Percentiles rank a stretch among this genome's conserved stretches.
Conservation (phyloP, 1,284 basidiomycete genomes). For the Ceratobasidium sp. region DNA sequence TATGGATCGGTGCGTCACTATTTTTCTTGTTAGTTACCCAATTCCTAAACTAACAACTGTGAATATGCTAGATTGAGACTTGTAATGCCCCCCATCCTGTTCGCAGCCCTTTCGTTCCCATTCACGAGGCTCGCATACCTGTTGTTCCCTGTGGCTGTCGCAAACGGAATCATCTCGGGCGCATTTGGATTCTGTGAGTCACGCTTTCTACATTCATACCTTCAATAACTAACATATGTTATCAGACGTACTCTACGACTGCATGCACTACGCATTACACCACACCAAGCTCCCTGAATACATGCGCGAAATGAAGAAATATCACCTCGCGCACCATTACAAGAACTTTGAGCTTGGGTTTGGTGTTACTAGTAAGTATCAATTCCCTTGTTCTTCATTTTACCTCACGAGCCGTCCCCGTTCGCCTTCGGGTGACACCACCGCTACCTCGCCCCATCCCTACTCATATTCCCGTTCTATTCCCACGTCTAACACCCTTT, state of each 20-base stretch:
- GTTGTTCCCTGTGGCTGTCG: constrained; percentile 86
- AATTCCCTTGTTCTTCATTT: too few relatives aligned
- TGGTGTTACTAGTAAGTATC: constrained; percentile 90
- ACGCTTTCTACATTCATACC: background rate
- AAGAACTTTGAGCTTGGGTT: constrained; percentile 99
- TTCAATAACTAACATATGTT: constrained; percentile 19
- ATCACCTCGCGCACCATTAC: constrained; percentile 98
- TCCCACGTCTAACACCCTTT: background rate
- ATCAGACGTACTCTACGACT: constrained; percentile 87
- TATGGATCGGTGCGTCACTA: constrained; percentile 82
- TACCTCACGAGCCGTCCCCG: constrained; percentile 46
- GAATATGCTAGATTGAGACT: constrained; percentile 75
- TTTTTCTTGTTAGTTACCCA: background rate
- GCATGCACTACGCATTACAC: constrained; percentile 94
- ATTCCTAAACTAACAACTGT: background rate
- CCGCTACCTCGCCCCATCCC: too few relatives aligned
- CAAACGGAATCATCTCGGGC: constrained; percentile 95
- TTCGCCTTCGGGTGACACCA: constrained; percentile 12
- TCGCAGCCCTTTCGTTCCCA: constrained; percentile 82
- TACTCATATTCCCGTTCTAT: background rate
- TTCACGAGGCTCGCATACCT: constrained; percentile 90
- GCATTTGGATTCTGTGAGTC: constrained; percentile 89
- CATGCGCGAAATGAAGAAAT: constrained; percentile 93
- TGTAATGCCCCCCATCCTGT: constrained; percentile 96
- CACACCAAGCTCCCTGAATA: constrained; percentile 92